Base-by-base conservation (phyloP, 768 basidiomycete species). In the Mycena vulgaris region DNA sequence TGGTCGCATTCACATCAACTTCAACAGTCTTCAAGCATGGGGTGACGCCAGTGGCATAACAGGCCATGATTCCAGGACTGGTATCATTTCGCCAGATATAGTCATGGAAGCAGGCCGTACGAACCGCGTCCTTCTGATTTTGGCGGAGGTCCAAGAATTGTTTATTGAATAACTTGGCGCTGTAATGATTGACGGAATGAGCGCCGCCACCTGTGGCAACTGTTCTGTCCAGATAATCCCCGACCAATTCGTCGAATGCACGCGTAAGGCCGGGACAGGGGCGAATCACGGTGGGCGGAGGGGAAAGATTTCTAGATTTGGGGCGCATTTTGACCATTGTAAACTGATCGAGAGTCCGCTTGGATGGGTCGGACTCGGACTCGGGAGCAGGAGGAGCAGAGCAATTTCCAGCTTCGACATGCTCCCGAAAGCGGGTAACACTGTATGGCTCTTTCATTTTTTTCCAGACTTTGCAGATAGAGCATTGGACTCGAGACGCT, bases 371-470 rank as follows among this genome's bases (percentile, higher is more conserved):
- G 23, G 51, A 19, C 27, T 47, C 8, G 45, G 25, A 35, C n/a
- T 27, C 16, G 28, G 27, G 13, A 11, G 56, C 33, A 1, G 45
- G 35, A 39, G 65, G 47, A 5, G 64, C 5, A 8, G 33, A 25
- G 17, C 37, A 39, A 2, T 59, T 40, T n/a, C n/a, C n/a, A n/a
- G n/a, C n/a, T 6, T 14, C 35, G 17, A 23, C 31, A 37, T 78
- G 77, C n/a, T 63, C 28, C 28, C 27, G 14, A 66, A 76, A 72
- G 2, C 69, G 53, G n/a, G 42, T 11, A 6, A 56, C 27, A 37
- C 62, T 58, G 52, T 73, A 76, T 1, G 69, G 45, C 23, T 68
- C 58, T 52, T 74, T 72, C 57, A 74, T 65, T 30, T 39, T 40
- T 14, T 48, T 19, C 42, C 55, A 61, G 16, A 33, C 37, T 27